Evolutionary conservation across 495 filamentous ascomycete species (phyloP), one percentile per base, ranked within the genome.

Genomic region (Aspergillus haitiensis): DNA sequence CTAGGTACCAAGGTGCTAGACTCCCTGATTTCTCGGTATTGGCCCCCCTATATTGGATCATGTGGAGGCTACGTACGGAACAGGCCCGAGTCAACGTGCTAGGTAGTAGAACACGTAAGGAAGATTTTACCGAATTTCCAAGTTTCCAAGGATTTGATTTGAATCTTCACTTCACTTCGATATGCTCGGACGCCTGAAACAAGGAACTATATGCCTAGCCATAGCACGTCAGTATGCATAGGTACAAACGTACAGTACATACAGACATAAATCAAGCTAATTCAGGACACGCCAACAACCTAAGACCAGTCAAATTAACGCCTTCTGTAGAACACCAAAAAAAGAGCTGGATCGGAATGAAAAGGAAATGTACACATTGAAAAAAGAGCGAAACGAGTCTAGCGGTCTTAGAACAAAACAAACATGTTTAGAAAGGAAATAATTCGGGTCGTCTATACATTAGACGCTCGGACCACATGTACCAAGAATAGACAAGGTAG

Each of bases 241-340:
- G 35, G 45, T 51, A 51, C 58, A 53, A 13, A 53, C 34, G 50
- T 54, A 27, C 36, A 46, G 37, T 27, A 51, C 36, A 46, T 46
- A 62, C 57, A 36, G 37, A 49, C 45, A 59, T 49, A 55, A 54
- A 59, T 52, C 58, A 50, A 27, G 39, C 52, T 18, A 46, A 52
- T 27, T 52, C 31, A 15, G 50, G 51, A 42, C 31, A 61, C 48
- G 21, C 61, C 56, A 32, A 48, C 32, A 63, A 49, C 58, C 63
- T 50, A 60, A 54, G 53, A 49, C 16, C 42, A 53, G 54, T 52
- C 48, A 18, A 11, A 33, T 52, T 7, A 58, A 62, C 61, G 47
- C 61, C 64, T 11, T 32, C 59, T 61, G 27, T 15, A 21, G 40
- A 64, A 64, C 58, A 62, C 64, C 61, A 51, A 55, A 15, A 57